Conservation (phyloP, 306 rosid species). For the Carpinus viminea region DNA sequence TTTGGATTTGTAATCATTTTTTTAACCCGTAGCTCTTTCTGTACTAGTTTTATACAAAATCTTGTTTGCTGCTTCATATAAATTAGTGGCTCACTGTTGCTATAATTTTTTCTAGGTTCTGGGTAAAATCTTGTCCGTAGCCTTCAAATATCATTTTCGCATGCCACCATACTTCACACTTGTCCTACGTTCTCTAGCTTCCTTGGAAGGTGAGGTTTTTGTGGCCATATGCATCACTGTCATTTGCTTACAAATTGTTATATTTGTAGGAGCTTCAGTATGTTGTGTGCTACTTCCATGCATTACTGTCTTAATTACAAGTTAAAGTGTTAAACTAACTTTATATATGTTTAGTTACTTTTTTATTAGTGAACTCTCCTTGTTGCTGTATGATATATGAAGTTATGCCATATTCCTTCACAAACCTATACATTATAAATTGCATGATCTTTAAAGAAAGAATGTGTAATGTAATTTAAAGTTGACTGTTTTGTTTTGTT, state of each 20-base stretch:
- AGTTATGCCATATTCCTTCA: neutral
- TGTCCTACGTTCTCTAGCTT: conserved; percentile 85
- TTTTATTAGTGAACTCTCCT: neutral
- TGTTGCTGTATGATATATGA: neutral
- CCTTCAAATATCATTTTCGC: conserved; percentile 87
- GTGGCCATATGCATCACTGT: conserved; percentile 8
- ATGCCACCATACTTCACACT: conserved; percentile 97
- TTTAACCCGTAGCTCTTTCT: neutral
- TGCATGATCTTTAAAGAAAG: neutral
- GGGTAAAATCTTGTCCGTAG: conserved; percentile 85
- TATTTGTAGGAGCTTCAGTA: conserved; percentile 18
- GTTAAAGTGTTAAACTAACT: neutral
- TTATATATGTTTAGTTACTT: neutral
- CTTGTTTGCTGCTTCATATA: conserved; percentile 16
- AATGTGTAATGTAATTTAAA: neutral
- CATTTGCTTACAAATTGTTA: conserved; percentile 12
- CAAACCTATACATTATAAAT: neutral
- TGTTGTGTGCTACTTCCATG: conserved; percentile 5
- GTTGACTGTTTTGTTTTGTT: neutral
- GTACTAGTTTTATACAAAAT: neutral
- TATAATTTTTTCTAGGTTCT: conserved; percentile 66
- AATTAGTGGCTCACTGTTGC: conserved; percentile 17
- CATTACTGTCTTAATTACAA: neutral
- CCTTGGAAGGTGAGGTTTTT: conserved; percentile 75
- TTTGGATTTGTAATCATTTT: conserved; percentile 1